phyloP scores from a whole-genome alignment of 768 basidiomycete genomes.

The Thelephora ganbajun region DNA sequence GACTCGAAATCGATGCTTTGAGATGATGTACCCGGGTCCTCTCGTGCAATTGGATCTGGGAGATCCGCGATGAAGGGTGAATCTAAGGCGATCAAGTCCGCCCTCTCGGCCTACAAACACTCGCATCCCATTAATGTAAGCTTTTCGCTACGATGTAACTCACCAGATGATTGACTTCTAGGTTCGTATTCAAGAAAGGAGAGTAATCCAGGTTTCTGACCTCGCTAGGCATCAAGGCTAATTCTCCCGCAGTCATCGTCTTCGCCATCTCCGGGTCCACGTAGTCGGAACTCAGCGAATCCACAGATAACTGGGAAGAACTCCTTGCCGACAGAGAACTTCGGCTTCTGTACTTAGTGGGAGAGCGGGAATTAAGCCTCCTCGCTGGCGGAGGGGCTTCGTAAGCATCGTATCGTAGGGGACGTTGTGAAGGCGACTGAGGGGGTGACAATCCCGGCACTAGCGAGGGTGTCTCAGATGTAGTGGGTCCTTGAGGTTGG shows the following conservation, averaged over 20 bases:
- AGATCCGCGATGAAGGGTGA: constrained; percentile 49
- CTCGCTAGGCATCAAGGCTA: constrained; percentile 25
- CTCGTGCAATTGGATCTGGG: constrained; percentile 3
- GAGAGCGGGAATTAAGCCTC: constrained; percentile 21
- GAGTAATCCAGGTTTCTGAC: constrained; percentile 13
- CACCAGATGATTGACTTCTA: neutral
- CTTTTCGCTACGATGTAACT: neutral
- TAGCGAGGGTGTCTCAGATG: constrained; percentile 3
- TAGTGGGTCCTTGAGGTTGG: constrained; percentile 9
- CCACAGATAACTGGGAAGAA: constrained; percentile 3
- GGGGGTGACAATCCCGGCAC: constrained; percentile 4
- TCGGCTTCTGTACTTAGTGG: constrained; percentile 19
- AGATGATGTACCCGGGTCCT: constrained; percentile 4
- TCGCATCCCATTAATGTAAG: neutral
- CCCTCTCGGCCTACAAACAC: constrained; percentile 17
- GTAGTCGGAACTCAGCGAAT: constrained; percentile 12
- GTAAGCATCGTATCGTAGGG: constrained; percentile 60
- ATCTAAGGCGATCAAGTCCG: constrained; percentile 64
- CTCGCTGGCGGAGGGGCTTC: constrained; percentile 40
- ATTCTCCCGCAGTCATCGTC: constrained; percentile 28
- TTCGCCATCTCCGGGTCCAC: constrained; percentile 7
- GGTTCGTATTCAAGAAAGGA: neutral
- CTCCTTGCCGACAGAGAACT: constrained; percentile 17
- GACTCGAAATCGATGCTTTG: constrained; percentile 32
- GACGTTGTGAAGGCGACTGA: constrained; percentile 22